Evolutionary conservation across 352 stramenopile genomes (phyloP).

Genomic region (Phytopythium montanum): DNA sequence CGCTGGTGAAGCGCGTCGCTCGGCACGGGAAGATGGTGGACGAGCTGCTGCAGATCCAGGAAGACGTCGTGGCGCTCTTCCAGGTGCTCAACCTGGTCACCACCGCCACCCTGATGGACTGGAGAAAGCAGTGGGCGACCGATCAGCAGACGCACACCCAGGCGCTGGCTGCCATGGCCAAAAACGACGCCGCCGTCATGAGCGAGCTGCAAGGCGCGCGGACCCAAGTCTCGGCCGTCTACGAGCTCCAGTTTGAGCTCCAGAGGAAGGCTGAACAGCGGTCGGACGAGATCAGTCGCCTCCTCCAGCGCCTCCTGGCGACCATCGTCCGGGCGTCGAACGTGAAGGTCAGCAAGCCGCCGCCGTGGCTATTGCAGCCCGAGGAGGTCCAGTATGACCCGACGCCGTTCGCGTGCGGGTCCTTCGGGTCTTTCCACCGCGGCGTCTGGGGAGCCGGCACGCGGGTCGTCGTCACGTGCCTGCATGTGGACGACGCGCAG

Average conservation of each 20-base stretch:
- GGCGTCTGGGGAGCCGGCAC: conserved; percentile 16
- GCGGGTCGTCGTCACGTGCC: conserved; percentile 30
- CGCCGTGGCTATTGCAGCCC: conserved; percentile 15
- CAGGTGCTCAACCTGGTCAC: conserved; percentile 5
- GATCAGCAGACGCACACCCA: conserved; percentile 7
- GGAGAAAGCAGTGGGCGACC: conserved; percentile 11
- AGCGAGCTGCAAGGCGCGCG: not conserved
- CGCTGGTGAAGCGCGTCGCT: conserved; percentile 10
- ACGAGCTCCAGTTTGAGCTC: conserved; percentile 13
- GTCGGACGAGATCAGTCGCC: not conserved
- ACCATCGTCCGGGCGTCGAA: conserved; percentile 13
- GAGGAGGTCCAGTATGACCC: conserved; percentile 13
- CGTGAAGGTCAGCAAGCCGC: conserved; percentile 1
- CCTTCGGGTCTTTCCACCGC: conserved; percentile 19
- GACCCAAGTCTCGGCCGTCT: conserved; percentile 7
- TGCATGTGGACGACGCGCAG: conserved; percentile 9
- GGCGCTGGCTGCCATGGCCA: not conserved
- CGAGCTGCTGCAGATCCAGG: conserved; percentile 10
- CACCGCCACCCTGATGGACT: conserved; percentile 10
- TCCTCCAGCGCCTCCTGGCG: conserved; percentile 9
- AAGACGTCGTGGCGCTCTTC: conserved; percentile 14
- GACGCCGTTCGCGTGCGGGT: conserved; percentile 15
- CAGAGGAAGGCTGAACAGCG: conserved; percentile 2
- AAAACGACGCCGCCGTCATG: conserved; percentile 3
- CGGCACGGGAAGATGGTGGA: conserved; percentile 9